A percentile compares a stretch with the other conserved stretches of the same genome.
Conservation (phyloP, 208 protist genomes). For the Plasmodiophora brassicae region DNA sequence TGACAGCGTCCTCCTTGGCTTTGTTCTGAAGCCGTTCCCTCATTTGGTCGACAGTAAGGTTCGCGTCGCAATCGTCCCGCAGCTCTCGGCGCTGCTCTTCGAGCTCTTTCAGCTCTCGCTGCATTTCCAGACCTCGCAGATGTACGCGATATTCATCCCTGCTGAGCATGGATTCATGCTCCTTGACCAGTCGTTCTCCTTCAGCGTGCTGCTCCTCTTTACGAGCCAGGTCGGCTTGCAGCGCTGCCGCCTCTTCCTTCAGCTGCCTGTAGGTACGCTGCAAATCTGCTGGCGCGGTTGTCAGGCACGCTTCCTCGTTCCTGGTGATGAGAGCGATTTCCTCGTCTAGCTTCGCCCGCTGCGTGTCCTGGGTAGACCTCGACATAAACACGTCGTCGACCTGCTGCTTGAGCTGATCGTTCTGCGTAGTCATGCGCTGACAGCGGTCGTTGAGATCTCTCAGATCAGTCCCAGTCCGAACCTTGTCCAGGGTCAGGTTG, state of each 20-base stretch:
- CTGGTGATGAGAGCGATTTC: neutral
- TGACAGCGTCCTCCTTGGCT: conserved; percentile 9
- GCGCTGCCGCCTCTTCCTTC: neutral
- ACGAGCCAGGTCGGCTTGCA: neutral
- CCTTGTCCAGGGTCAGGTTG: conserved; percentile 30
- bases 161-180: neutral
- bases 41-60: neutral
- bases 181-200: neutral
- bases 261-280: neutral
- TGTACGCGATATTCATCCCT: neutral
- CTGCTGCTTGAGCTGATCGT: conserved; percentile 18
- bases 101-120: neutral
- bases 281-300: neutral
- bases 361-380: neutral
- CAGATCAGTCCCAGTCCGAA: neutral
- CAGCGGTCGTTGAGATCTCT: neutral
- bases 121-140: neutral
- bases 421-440: neutral
- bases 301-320: neutral
- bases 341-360: neutral
- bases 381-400: conserved; percentile 19
- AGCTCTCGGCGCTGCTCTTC: conserved; percentile 11
- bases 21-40: neutral
- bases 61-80: conserved; percentile 7
- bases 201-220: neutral